Percentiles rank a stretch among this genome's conserved stretches.
Evolutionary conservation across 129 eudicot species (phyloP).

Genomic region (Erigeron canadensis): DNA sequence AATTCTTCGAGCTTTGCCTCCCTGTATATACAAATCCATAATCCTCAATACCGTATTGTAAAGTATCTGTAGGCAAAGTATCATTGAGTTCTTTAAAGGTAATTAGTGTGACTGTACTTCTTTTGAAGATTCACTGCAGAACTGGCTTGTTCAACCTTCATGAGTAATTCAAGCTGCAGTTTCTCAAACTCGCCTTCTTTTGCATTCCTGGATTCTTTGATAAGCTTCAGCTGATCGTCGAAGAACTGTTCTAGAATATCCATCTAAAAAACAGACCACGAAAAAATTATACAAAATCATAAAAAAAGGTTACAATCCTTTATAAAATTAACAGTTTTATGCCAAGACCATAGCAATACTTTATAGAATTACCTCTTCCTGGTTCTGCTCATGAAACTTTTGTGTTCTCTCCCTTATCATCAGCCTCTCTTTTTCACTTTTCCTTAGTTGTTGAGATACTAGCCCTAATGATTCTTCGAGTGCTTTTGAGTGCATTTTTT

Average conservation of each 20-base stretch:
- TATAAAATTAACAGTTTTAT: neutral
- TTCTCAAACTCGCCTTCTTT: conserved; percentile 28
- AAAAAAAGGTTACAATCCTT: neutral
- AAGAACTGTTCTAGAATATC: conserved; percentile 73
- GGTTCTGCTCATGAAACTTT: conserved; percentile 52
- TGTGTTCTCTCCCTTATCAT: conserved; percentile 61
- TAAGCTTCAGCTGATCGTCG: conserved; percentile 52
- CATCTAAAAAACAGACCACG: conserved; percentile 45
- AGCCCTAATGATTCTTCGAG: conserved; percentile 56
- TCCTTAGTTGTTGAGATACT: conserved; percentile 49
- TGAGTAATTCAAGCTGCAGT: conserved; percentile 25
- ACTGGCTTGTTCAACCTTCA: too few species aligned
- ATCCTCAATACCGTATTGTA: neutral
- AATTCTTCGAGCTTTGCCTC: conserved; percentile 25
- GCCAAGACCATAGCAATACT: neutral
- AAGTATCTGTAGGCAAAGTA: neutral
- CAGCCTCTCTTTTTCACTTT: conserved; percentile 45
- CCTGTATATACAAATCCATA: conserved; percentile 12
- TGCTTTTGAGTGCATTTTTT: conserved; percentile 51
- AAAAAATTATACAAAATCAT: neutral
- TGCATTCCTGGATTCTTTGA: conserved; percentile 23
- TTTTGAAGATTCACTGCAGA: conserved; percentile 5
- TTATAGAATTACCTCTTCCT: conserved; percentile 59
- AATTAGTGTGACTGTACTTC: conserved; percentile 16
- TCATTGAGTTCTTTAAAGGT: neutral